Evolutionary conservation across 139 green algal genomes (phyloP).

Genomic region (Prasinococcaceae sp.): DNA sequence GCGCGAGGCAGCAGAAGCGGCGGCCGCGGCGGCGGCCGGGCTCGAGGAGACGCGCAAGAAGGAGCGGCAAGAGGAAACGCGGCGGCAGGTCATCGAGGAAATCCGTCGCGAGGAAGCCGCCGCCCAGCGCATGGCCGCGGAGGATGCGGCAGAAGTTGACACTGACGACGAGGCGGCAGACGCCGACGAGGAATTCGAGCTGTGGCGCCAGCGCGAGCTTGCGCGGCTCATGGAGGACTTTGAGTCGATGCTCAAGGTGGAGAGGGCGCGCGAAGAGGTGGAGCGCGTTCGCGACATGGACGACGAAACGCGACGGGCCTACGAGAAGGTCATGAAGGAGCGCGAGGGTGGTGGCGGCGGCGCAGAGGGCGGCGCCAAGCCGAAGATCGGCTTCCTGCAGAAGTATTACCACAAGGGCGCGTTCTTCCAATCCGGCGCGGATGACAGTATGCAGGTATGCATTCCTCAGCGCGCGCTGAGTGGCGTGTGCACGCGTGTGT

Average conservation of each 20-base stretch:
- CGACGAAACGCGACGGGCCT: constrained; percentile 57
- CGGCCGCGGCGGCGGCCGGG: constrained; percentile 22
- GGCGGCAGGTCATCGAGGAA: constrained; percentile 11
- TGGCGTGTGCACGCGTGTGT: no score
- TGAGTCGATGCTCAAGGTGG: not conserved
- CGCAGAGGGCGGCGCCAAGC: constrained; percentile 31
- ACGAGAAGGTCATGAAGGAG: constrained; percentile 52
- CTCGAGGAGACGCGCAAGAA: constrained; percentile 67
- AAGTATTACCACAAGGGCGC: constrained; percentile 99
- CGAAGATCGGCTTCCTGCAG: constrained; percentile 74
- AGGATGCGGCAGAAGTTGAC: constrained; percentile 45
- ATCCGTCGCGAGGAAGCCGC: constrained; percentile 65
- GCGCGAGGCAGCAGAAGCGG: constrained; percentile 8
- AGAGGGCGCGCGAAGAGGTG: constrained; percentile 41
- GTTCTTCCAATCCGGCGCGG: constrained; percentile 68
- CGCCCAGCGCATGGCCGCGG: no score
- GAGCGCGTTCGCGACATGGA: constrained; percentile 66
- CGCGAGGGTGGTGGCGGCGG: constrained; percentile 33
- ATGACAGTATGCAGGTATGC: constrained; percentile 60
- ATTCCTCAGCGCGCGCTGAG: no score
- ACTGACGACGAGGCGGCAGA: constrained; percentile 65
- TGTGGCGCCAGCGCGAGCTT: constrained; percentile 42
- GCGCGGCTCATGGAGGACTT: constrained; percentile 45
- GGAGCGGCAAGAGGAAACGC: constrained; percentile 31
- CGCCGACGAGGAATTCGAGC: constrained; percentile 45